phyloP scores from a whole-genome alignment of 306 rosid genomes.

The Pterocarpus macrocarpus region DNA sequence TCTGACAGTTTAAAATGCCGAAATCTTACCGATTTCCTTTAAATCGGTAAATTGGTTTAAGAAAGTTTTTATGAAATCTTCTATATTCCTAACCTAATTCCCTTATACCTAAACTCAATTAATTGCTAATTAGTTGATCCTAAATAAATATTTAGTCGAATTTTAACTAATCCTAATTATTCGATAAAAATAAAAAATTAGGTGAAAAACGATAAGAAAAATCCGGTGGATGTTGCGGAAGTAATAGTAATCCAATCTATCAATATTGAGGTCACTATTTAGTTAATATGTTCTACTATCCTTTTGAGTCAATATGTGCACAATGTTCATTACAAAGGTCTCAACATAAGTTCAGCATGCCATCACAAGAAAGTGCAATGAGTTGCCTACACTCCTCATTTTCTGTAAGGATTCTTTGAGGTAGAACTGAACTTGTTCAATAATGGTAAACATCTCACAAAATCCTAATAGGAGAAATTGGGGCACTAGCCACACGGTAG shows the following conservation, averaged over 20 bases:
- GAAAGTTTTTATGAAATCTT: too few relatives aligned
- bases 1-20: too few relatives aligned
- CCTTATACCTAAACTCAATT: too few relatives aligned
- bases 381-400: conserved; percentile 57
- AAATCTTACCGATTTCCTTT: too few relatives aligned
- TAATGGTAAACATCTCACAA: conserved; percentile 39
- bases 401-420: conserved; percentile 54
- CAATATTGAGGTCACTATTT: conserved; percentile 46
- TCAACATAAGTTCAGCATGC: background rate
- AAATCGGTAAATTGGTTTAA: too few relatives aligned
- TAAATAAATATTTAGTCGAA: too few relatives aligned
- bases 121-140: too few relatives aligned
- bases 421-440: conserved; percentile 60
- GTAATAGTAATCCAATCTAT: conserved; percentile 53
- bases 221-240: too few relatives aligned
- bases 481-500: conserved; percentile 54
- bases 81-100: too few relatives aligned
- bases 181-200: too few relatives aligned
- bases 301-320: conserved; percentile 32
- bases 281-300: conserved; percentile 44
- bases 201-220: too few relatives aligned
- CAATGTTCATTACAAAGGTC: background rate
- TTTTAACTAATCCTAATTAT: too few relatives aligned
- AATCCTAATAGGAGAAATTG: conserved; percentile 47
- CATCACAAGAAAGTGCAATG: background rate